Base-by-base conservation (phyloP, 345 rosid species). In the Moringa oleifera region DNA sequence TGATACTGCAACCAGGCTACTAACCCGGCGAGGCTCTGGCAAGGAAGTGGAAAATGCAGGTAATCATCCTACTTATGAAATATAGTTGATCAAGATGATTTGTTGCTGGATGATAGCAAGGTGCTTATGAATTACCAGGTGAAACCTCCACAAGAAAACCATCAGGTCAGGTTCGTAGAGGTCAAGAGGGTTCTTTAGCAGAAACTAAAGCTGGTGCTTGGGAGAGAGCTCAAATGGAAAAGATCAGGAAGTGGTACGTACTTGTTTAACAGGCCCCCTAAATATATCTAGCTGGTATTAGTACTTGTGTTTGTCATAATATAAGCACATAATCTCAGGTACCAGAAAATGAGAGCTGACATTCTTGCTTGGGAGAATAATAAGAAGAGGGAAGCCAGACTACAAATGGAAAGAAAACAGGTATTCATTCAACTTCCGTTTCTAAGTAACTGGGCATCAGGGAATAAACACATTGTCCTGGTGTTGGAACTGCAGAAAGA, bases 321-420 rank as follows among this genome's bases (percentile, higher is more conserved):
- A n/a, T n/a, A 59, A 56, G 47, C 49, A 18, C 50, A 25, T 20
- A 15, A 5, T 78, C 68, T 64, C 80, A 89, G 92, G 92, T 79
- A 72, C 57, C 91, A 89, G 73, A 84, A 77, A 52, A 61, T 68
- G 75, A 85, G 79, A 68, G 72, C 83, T 28, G 64, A 79, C 18
- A 78, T 89, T 66, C 63, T 79, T 69, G 74, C 64, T 2, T 85
- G 96, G 98, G 89, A 87, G 83, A 80, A 79, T 11, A 80, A 83
- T 53, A 89, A 75, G 82, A 89, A 85, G 74, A 59, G 63, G 69
- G 76, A 71, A 65, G 86, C 83, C 58, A 82, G 63, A 60, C 79
- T 71, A 25, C 73, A 59, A 59, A 75, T 79, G 81, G 95, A 89
- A 55, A 77, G 66, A 73, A 82, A 63, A 75, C 79, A 76, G 95